Base-by-base conservation (phyloP, 2,329 filamentous ascomycete genomes). In the Fusarium sp. region DNA sequence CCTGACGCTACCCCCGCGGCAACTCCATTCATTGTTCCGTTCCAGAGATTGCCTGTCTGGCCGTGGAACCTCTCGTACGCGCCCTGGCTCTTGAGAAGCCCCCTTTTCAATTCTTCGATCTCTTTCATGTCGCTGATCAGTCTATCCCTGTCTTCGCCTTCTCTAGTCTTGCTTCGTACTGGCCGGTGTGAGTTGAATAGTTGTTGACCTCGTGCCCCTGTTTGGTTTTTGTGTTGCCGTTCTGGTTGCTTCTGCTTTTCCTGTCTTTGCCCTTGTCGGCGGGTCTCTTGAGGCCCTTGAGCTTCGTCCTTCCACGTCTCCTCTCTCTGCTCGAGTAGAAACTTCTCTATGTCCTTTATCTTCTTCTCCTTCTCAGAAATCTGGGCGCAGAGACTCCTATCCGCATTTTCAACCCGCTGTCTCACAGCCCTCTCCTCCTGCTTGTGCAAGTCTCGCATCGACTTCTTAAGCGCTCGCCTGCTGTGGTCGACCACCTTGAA, bases 1-100 rank as follows among this genome's bases (percentile, higher is more conserved):
- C 66, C 66, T n/a, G 66, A 61, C 16, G 62, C 33, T 14, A 50
- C 6, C 9, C 66, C 62, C 5, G 56, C 61, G 4, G 66, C 56
- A 61, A 68, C 31, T 16, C 66, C 66, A 22, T 65, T 62, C 47
- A 65, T 31, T 13, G 57, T 56, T 2, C 57, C 66, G 50, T 69
- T 29, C 47, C 50, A 40, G 29, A 65, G 13, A 22, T 50, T 62
- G n/a, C 22, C 22, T 9, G 13, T 62, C 25, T 65, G 47, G 31
- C 20, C 18, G 8, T 20, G 66, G n/a, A 69, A 62, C 13, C 6
- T 50, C 38, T 59, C 14, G 11, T 62, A 52, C 9, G 45, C 31
- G 31, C 9, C 18, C 3, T 50, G 66, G 10, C 13, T 22, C 20
- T 52, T 35, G 8, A 13, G 13, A 18, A 35, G 7, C 16, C 33